Evolutionary conservation across 2,329 filamentous ascomycete species (phyloP).

Genomic region (Colletotrichum spinosum): DNA sequence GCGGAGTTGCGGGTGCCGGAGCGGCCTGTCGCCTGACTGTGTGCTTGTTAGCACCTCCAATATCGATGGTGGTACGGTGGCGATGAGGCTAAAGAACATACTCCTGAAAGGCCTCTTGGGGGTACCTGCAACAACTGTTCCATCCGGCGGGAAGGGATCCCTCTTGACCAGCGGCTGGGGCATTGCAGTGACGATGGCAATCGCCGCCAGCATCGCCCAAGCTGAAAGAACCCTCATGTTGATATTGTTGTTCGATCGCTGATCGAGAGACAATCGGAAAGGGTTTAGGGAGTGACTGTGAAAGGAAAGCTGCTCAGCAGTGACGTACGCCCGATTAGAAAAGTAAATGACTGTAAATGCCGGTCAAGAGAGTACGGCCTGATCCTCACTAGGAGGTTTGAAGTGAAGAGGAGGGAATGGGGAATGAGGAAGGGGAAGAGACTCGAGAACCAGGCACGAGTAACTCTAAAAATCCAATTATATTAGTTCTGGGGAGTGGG

Average conservation of each 20-base stretch:
- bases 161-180: constrained; percentile 27
- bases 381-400: constrained; percentile 29
- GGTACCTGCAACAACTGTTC: constrained; percentile 27
- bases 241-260: neutral
- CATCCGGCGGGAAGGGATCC: constrained; percentile 30
- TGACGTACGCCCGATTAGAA: constrained; percentile 18
- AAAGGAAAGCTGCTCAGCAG: constrained; percentile 31
- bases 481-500: constrained; percentile 15
- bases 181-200: constrained; percentile 26
- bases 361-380: constrained; percentile 20
- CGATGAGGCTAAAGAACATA: neutral
- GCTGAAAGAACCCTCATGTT: constrained; percentile 28
- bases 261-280: neutral
- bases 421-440: constrained; percentile 10
- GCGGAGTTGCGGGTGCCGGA: constrained; percentile 26
- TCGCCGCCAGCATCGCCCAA: constrained; percentile 17
- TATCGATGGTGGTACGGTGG: neutral
- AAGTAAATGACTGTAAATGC: constrained; percentile 31
- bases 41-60: neutral
- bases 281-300: constrained; percentile 13
- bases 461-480: constrained; percentile 36
- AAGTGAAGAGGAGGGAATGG: constrained; percentile 8
- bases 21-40: constrained; percentile 32
- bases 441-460: neutral
- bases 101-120: constrained; percentile 28